A percentile compares a stretch with the other conserved stretches of the same genome.
phyloP scores from a whole-genome alignment of 2,329 filamentous ascomycete species.

The Penicillium italicum region DNA sequence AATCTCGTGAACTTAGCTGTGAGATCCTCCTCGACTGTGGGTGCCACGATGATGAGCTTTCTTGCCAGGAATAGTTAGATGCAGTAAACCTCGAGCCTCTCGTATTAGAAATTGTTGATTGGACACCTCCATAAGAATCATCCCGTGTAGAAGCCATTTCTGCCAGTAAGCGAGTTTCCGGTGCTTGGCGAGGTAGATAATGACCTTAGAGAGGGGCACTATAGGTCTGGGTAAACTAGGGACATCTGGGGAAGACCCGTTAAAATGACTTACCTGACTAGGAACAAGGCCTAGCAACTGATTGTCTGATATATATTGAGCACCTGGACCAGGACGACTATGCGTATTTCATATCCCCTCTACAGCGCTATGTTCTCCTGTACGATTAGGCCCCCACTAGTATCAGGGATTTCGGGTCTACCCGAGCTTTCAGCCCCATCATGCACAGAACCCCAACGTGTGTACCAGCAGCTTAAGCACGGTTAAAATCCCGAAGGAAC shows the following conservation, averaged over 20 bases:
- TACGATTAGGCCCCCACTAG: too few species aligned
- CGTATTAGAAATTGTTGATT: background rate
- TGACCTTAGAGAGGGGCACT: background rate
- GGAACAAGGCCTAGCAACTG: too few species aligned
- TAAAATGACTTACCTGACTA: too few species aligned
- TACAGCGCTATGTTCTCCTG: too few species aligned
- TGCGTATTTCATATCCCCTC: too few species aligned
- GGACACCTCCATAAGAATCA: background rate
- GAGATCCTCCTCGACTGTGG: background rate
- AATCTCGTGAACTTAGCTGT: background rate
- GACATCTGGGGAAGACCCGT: background rate
- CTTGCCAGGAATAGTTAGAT: background rate
- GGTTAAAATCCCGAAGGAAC: background rate
- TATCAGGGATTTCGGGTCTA: too few species aligned
- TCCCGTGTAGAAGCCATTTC: background rate
- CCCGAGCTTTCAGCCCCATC: background rate
- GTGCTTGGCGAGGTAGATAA: background rate
- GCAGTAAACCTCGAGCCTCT: background rate
- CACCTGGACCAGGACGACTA: too few species aligned
- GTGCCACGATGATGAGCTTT: background rate
- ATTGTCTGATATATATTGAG: too few species aligned
- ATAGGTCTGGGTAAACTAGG: background rate
- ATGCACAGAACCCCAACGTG: background rate
- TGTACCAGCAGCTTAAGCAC: background rate
- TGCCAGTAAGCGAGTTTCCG: background rate